These are phyloP conservation scores for Malus fusca DNA, from an alignment of 306 rosid species.

Conservation along the genomic window DNA sequence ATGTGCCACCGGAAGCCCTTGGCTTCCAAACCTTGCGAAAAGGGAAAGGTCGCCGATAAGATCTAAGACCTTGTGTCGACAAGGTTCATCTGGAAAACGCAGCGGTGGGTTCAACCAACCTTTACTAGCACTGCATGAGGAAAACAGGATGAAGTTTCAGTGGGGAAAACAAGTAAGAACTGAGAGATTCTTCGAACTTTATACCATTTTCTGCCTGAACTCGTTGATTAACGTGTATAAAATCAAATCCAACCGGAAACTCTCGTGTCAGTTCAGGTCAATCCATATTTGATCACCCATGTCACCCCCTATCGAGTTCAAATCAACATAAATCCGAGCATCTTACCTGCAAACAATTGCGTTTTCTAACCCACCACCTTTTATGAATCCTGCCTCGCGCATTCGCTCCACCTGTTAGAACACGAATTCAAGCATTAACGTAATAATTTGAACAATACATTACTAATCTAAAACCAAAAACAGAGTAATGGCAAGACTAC, in stretches of 20 bases:
- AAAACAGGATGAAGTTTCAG: not conserved
- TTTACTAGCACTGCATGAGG: conserved; percentile 40
- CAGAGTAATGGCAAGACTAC: conserved; percentile 14
- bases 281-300: not conserved
- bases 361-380: conserved; percentile 75
- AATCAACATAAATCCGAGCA: not conserved
- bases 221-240: not conserved
- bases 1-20: conserved; percentile 91
- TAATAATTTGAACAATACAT: conserved; percentile 7
- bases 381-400: conserved; percentile 71
- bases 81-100: conserved; percentile 74
- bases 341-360: conserved; percentile 80
- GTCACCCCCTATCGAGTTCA: not conserved
- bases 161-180: not conserved
- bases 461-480: conserved; percentile 1
- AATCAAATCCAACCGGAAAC: not conserved
- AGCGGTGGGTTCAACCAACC: conserved; percentile 95
- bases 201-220: not conserved
- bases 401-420: conserved; percentile 65
- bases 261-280: not conserved
- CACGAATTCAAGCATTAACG: conserved; percentile 6
- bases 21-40: conserved; percentile 68
- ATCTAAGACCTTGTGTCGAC: conserved; percentile 88
- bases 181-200: no score
- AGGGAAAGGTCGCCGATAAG: conserved; percentile 88